Base-by-base conservation (phyloP, 169 alveolate species). In the Plasmodium coatneyi region DNA sequence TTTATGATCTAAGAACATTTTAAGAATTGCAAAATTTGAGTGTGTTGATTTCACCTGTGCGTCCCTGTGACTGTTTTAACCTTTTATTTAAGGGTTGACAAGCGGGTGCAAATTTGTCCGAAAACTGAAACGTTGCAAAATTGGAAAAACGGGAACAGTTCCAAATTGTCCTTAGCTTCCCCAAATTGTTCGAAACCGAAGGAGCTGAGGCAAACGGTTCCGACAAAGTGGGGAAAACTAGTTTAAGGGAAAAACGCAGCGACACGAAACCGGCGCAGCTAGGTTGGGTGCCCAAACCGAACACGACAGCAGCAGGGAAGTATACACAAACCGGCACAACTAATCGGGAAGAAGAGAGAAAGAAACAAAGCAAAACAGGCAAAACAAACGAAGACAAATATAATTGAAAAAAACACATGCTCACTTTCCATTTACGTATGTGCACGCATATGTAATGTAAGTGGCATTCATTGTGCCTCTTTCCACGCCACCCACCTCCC, bases 401-500 rank as follows among this genome's bases (percentile, higher is more conserved):
- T 2, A 36, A 19, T 25, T 32, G 28, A 41, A 19, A 41, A 80
- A 22, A 39, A 5, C 60, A 12, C 30, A 6, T 41, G 36, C 41
- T 25, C 41, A 28, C 49, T 39, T 49, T 25, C 66, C 30, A 46
- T 80, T 41, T 41, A 80, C 72, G 60, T 34, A 46, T 46, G 39
- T 49, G 32, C 28, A 32, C 60, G 25, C 86, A 80, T 80, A 46
- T 80, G 66, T n/a, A 46, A 80, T 36, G 76, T 49, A 66, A 19
- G 76, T 66, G 76, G 76, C 30, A 66, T 66, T 66, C 25, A 66
- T 66, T 66, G 76, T 10, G 22, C 10, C 76, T n/a, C 5, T 19
- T 19, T 19, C 36, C 14, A 22, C 10, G 41, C 76, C 30, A 80
- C 14, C 22, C 6, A 7, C 74, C n/a, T 5, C n/a, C n/a, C 22